Percentiles rank a stretch among this genome's conserved stretches.
phyloP scores from a whole-genome alignment of 768 basidiomycete genomes.

The Polyporus arcularius region DNA sequence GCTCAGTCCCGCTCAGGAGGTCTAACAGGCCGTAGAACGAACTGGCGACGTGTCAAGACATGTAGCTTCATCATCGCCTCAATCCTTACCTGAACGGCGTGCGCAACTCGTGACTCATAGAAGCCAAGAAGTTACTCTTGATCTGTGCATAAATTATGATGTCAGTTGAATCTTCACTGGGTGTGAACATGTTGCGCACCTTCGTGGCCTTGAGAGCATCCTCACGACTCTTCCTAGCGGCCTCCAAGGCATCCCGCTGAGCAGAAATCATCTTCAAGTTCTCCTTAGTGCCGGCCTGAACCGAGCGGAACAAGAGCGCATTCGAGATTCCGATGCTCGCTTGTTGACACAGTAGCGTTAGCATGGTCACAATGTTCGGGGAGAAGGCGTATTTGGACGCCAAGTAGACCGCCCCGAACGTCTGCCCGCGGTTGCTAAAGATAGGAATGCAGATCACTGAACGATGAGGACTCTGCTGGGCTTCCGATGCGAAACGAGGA shows the following conservation, averaged over 20 bases:
- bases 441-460: constrained; percentile 72
- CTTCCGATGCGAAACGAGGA: constrained; percentile 69
- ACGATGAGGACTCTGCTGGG: constrained; percentile 57
- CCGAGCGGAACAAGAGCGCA: constrained; percentile 71
- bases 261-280: constrained; percentile 79
- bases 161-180: neutral
- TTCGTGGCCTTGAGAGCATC: constrained; percentile 76
- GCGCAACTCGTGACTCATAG: constrained; percentile 77
- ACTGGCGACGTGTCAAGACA: constrained; percentile 32
- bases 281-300: constrained; percentile 71
- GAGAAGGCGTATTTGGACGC: constrained; percentile 68
- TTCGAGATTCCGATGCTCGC: constrained; percentile 77
- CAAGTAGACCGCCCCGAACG: constrained; percentile 70
- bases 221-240: constrained; percentile 67
- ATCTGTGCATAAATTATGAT: constrained; percentile 42
- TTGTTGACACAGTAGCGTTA: constrained; percentile 71
- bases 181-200: constrained; percentile 33
- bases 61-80: neutral
- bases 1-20: constrained; percentile 69
- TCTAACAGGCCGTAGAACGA: constrained; percentile 79
- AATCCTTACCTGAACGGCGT: constrained; percentile 66
- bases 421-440: constrained; percentile 74
- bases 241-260: constrained; percentile 68
- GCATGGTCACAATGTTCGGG: constrained; percentile 56
- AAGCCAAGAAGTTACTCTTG: constrained; percentile 75